phyloP scores from a whole-genome alignment of 768 basidiomycete genomes.

The Leccinum variicolor region DNA sequence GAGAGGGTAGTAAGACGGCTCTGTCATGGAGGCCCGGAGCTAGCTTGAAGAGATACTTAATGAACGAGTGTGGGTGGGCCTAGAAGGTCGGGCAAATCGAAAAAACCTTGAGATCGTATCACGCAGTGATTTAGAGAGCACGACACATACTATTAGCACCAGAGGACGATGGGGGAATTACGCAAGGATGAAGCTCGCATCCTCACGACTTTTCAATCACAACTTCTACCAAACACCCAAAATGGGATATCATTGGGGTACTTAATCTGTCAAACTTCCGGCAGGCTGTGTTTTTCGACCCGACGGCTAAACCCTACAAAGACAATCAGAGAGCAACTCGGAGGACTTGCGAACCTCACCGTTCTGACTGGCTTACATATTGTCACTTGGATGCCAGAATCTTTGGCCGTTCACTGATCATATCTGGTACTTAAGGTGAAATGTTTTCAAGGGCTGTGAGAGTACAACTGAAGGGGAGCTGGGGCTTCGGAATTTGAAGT shows the following conservation, averaged over 20 bases:
- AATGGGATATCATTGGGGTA: background rate
- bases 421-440: background rate
- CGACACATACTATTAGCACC: background rate
- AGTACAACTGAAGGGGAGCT: background rate
- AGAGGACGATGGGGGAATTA: background rate
- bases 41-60: background rate
- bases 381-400: background rate
- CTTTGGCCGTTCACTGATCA: background rate
- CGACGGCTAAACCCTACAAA: background rate
- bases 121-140: background rate
- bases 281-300: background rate
- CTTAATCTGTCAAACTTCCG: background rate
- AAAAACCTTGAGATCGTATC: background rate
- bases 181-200: background rate
- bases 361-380: background rate
- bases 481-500: no score
- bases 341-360: background rate
- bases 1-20: constrained; percentile 22
- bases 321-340: background rate
- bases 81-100: background rate
- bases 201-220: background rate
- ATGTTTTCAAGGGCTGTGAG: background rate
- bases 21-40: constrained; percentile 7
- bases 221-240: background rate
- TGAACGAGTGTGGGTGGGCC: constrained; percentile 9